Conservation (phyloP, 257 asterid species). For the Handroanthus guayacan region DNA sequence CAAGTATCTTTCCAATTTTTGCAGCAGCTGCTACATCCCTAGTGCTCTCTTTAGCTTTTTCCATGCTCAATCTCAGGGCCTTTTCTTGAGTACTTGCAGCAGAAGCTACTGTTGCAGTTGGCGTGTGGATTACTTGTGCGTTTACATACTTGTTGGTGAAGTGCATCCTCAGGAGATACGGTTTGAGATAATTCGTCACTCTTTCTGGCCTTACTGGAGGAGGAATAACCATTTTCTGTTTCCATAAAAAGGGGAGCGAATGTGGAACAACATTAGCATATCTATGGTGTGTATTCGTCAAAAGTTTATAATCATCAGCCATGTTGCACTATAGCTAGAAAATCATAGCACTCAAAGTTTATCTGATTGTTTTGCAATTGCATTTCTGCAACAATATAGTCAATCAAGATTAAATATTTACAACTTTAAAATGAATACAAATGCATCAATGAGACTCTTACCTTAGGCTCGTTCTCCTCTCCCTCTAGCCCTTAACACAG, state of each 20-base stretch:
- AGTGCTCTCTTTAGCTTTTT: slow-evolving; percentile 62
- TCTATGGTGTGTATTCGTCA: background rate
- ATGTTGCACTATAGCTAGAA: background rate
- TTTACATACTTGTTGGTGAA: slow-evolving; percentile 78
- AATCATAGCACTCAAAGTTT: background rate
- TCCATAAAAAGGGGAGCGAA: too few relatives aligned
- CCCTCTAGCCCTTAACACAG: background rate
- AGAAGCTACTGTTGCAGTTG: slow-evolving; percentile 89
- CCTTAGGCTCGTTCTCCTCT: background rate
- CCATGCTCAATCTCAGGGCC: slow-evolving; percentile 71
- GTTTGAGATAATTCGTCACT: slow-evolving; percentile 76
- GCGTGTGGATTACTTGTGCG: slow-evolving; percentile 91
- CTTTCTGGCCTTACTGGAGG: slow-evolving; percentile 72
- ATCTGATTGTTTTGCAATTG: background rate
- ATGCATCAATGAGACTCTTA: background rate
- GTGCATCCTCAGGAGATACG: slow-evolving; percentile 84
- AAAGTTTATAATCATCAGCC: background rate
- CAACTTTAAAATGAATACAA: background rate
- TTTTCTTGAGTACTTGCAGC: slow-evolving; percentile 97
- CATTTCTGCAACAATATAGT: slow-evolving; percentile 5
- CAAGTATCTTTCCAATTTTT: slow-evolving; percentile 85
- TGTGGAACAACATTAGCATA: background rate
- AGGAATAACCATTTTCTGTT: slow-evolving; percentile 77
- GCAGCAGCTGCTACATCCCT: slow-evolving; percentile 95
- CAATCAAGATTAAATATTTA: background rate